Conservation (phyloP, 2,329 filamentous ascomycete species). For the Clonostachys rhizophaga region DNA sequence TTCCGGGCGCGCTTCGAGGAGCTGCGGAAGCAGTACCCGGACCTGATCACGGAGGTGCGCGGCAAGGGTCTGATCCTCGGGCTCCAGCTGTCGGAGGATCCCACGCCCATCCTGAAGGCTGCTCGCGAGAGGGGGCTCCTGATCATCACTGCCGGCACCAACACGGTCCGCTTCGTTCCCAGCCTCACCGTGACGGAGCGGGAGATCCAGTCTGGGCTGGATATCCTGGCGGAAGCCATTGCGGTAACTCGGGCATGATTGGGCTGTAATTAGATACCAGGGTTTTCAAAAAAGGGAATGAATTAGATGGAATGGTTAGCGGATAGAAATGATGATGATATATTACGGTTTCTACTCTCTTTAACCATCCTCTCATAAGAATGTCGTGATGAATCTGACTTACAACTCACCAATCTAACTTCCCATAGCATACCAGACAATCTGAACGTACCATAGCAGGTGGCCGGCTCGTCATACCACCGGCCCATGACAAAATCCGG, state of each 20-base stretch:
- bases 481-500: too few relatives aligned
- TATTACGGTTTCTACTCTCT: too few relatives aligned
- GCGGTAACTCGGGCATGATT: constrained; percentile 26
- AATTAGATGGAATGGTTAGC: not conserved
- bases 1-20: constrained; percentile 42
- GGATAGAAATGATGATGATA: too few relatives aligned
- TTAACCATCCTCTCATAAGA: too few relatives aligned
- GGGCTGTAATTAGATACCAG: too few relatives aligned
- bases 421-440: too few relatives aligned
- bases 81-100: constrained; percentile 74
- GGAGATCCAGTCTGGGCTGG: constrained; percentile 75
- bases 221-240: constrained; percentile 68
- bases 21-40: constrained; percentile 50
- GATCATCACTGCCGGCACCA: constrained; percentile 88
- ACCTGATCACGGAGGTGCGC: constrained; percentile 71
- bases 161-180: constrained; percentile 89
- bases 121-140: constrained; percentile 83
- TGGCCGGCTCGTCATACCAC: too few relatives aligned
- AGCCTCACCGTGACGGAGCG: constrained; percentile 74
- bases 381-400: too few relatives aligned
- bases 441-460: too few relatives aligned
- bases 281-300: not conserved
- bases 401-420: too few relatives aligned
- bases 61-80: constrained; percentile 85
- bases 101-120: constrained; percentile 71